Evolutionary conservation across 371 early-diverging fungal species (phyloP).

Genomic region (Saksenaea oblongispora): DNA sequence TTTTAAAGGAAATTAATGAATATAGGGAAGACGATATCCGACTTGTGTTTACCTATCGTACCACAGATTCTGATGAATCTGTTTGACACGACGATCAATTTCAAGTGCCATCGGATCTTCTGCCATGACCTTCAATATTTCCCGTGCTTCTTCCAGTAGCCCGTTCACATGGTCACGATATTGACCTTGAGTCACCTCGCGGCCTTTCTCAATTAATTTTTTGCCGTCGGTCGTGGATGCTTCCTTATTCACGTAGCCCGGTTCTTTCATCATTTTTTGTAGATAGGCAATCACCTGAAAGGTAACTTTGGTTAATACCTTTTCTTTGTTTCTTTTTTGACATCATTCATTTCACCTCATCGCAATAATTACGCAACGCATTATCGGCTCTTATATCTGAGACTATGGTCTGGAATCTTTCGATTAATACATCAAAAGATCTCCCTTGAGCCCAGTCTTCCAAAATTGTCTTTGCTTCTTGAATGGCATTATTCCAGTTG

Average conservation of each 20-base stretch:
- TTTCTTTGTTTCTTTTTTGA: neutral
- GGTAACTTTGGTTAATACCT: neutral
- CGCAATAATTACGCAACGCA: slow-evolving; percentile 33
- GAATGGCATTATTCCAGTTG: slow-evolving; percentile 32
- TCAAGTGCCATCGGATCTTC: slow-evolving; percentile 31
- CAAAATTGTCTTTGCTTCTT: slow-evolving; percentile 52
- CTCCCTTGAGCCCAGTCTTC: slow-evolving; percentile 60
- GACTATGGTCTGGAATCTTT: slow-evolving; percentile 31
- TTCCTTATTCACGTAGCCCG: slow-evolving; percentile 25
- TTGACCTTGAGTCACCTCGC: slow-evolving; percentile 21
- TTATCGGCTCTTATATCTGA: slow-evolving; percentile 31
- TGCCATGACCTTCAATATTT: slow-evolving; percentile 16
- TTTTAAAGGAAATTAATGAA: slow-evolving; percentile 19
- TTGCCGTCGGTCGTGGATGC: slow-evolving; percentile 33
- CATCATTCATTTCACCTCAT: slow-evolving; percentile 15
- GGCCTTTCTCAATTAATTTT: slow-evolving; percentile 25
- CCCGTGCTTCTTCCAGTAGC: slow-evolving; percentile 15
- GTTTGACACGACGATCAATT: slow-evolving; percentile 21
- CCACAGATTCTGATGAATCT: slow-evolving; percentile 39
- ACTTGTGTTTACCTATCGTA: slow-evolving; percentile 24
- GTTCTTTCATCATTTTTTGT: slow-evolving; percentile 25
- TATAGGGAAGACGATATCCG: neutral
- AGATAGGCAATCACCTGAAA: slow-evolving; percentile 18
- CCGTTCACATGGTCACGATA: slow-evolving; percentile 25
- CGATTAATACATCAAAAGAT: slow-evolving; percentile 45